Conservation (phyloP, 2,329 filamentous ascomycete genomes). For the Phyllachora maydis region DNA sequence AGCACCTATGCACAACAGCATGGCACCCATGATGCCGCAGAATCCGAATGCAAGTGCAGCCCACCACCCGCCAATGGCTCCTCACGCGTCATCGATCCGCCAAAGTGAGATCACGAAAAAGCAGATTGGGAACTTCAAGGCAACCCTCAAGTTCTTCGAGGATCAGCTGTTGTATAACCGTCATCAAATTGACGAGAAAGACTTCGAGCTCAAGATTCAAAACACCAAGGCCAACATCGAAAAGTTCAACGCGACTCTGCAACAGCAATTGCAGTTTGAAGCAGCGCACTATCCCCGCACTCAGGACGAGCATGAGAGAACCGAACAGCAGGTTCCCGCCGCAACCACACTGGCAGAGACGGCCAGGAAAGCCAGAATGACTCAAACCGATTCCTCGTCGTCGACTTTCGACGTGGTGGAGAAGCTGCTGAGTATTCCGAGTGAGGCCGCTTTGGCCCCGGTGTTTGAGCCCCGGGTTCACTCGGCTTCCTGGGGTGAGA, state of each 20-base stretch:
- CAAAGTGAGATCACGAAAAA: conserved; percentile 39
- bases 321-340: conserved; percentile 1
- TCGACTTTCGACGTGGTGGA: too few relatives aligned
- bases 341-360: too few relatives aligned
- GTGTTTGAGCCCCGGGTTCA: too few relatives aligned
- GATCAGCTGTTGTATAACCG: conserved; percentile 39
- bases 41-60: conserved; percentile 5
- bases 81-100: conserved; percentile 35
- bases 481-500: conserved; percentile 1
- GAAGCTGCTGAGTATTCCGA: too few relatives aligned
- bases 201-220: conserved; percentile 24
- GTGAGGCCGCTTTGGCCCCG: too few relatives aligned
- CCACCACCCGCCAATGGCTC: conserved; percentile 10
- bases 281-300: conserved; percentile 15
- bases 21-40: too few relatives aligned
- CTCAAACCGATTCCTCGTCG: too few relatives aligned
- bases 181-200: conserved; percentile 37
- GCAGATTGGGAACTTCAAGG: conserved; percentile 29
- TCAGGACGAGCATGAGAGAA: conserved; percentile 6
- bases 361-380: too few relatives aligned
- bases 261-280: conserved; percentile 23
- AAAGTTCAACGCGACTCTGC: conserved; percentile 22
- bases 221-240: conserved; percentile 13
- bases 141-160: conserved; percentile 32
- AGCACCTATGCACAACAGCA: too few relatives aligned